phyloP scores from a whole-genome alignment of 2,329 filamentous ascomycete species.

The Bipolaris gigantea region DNA sequence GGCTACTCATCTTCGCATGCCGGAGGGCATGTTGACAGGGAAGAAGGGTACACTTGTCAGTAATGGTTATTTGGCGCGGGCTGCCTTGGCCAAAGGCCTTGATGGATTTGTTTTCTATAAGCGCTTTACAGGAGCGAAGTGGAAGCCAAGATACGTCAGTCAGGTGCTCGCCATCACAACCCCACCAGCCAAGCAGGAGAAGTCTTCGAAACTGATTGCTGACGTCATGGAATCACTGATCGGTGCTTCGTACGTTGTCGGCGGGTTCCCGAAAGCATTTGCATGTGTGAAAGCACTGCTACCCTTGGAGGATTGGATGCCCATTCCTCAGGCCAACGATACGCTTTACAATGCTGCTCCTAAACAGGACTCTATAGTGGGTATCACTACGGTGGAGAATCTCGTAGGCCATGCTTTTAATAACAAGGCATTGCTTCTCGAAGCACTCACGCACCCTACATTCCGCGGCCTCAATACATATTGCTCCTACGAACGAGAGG shows the following conservation, averaged over 20 bases:
- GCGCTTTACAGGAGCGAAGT: constrained; percentile 69
- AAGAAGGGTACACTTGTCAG: constrained; percentile 71
- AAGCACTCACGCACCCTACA: constrained; percentile 81
- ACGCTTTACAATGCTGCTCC: constrained; percentile 27
- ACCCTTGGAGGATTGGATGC: constrained; percentile 56
- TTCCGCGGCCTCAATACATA: constrained; percentile 48
- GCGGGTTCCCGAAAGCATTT: constrained; percentile 65
- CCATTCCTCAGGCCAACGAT: constrained; percentile 30
- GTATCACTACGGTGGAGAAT: constrained; percentile 56
- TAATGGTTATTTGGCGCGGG: constrained; percentile 71
- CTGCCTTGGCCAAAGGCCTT: constrained; percentile 65
- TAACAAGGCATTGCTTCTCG: constrained; percentile 67
- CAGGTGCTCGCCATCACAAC: constrained; percentile 40
- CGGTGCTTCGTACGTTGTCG: constrained; percentile 71
- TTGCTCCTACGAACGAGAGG: constrained; percentile 71
- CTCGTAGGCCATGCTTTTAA: constrained; percentile 73
- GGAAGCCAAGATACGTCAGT: constrained; percentile 66
- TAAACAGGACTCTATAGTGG: constrained; percentile 8
- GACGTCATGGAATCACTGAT: constrained; percentile 87
- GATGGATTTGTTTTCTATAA: constrained; percentile 73
- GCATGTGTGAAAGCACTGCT: constrained; percentile 65
- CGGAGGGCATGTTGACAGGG: constrained; percentile 73
- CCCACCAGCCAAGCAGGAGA: constrained; percentile 33
- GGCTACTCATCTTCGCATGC: constrained; percentile 63
- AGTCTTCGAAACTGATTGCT: constrained; percentile 79